phyloP scores from a whole-genome alignment of 495 filamentous ascomycete species.

The Aspergillus avenaceus region DNA sequence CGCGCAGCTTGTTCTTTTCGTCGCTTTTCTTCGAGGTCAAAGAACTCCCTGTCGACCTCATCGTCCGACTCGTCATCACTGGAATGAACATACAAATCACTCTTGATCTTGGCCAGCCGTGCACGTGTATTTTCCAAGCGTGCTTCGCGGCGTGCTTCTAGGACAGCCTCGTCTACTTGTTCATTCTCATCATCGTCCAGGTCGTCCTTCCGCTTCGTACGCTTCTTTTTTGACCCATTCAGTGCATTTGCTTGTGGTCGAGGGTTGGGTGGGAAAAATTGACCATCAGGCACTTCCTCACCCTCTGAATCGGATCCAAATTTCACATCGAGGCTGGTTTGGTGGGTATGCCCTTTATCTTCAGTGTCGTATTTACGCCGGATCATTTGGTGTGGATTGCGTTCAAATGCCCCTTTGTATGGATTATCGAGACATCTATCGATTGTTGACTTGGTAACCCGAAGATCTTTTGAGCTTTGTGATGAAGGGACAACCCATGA shows the following conservation, averaged over 20 bases:
- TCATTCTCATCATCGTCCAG: conserved; percentile 31
- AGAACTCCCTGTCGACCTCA: conserved; percentile 64
- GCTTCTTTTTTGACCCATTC: conserved; percentile 50
- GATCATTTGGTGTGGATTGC: conserved; percentile 70
- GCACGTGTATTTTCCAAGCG: conserved; percentile 55
- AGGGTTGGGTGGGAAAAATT: conserved; percentile 61
- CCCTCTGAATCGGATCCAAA: conserved; percentile 63
- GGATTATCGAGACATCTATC: conserved; percentile 70
- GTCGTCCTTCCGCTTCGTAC: conserved; percentile 44
- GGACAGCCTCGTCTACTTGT: conserved; percentile 45
- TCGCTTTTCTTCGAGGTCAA: conserved; percentile 59
- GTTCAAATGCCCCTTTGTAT: conserved; percentile 55
- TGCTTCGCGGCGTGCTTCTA: conserved; percentile 50
- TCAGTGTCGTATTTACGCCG: conserved; percentile 58
- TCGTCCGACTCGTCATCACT: conserved; percentile 78
- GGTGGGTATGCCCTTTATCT: conserved; percentile 35
- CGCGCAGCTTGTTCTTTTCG: conserved; percentile 47
- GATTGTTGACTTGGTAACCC: conserved; percentile 58
- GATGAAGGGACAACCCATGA: conserved; percentile 74
- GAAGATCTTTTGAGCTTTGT: conserved; percentile 57
- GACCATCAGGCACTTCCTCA: conserved; percentile 56
- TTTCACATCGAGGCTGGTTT: conserved; percentile 30
- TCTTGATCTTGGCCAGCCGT: conserved; percentile 75
- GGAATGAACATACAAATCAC: conserved; percentile 69
- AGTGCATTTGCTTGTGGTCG: conserved; percentile 43